A percentile compares a stretch with the other conserved stretches of the same genome.
phyloP scores from a whole-genome alignment of 352 stramenopile species.

The Phytophthora cryptogea region DNA sequence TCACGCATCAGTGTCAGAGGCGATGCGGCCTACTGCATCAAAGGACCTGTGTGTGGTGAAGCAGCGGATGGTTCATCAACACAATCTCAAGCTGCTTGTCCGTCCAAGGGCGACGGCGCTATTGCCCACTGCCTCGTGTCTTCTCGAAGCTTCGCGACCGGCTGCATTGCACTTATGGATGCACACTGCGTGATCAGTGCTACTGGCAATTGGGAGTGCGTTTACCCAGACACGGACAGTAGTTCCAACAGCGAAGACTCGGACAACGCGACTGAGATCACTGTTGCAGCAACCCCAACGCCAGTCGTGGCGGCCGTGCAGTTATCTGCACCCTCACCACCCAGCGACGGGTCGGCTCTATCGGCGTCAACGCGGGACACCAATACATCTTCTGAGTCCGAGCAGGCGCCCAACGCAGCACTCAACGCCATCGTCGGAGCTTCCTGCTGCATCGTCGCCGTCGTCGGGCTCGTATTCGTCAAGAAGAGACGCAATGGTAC shows the following conservation, averaged over 20 bases:
- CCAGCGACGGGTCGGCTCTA: slow-evolving; percentile 7
- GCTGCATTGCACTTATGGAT: slow-evolving; percentile 46
- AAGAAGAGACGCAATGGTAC: slow-evolving; percentile 33
- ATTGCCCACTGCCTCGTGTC: slow-evolving; percentile 34
- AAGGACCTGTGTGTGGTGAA: slow-evolving; percentile 41
- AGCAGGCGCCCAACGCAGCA: slow-evolving; percentile 13
- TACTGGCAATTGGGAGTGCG: slow-evolving; percentile 39
- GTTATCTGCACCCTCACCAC: not conserved
- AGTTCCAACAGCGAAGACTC: not conserved
- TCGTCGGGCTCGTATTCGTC: slow-evolving; percentile 25
- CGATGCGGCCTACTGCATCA: slow-evolving; percentile 55
- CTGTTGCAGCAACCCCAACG: not conserved
- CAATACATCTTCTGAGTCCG: not conserved
- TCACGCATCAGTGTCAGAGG: slow-evolving; percentile 40
- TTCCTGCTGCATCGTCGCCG: slow-evolving; percentile 30
- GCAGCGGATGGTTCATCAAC: slow-evolving; percentile 8
- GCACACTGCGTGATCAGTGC: slow-evolving; percentile 42
- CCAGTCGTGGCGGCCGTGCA: not conserved
- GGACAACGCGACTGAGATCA: not conserved
- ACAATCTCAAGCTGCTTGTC: slow-evolving; percentile 30
- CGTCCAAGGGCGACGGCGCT: slow-evolving; percentile 36
- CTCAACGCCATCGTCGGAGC: slow-evolving; percentile 32
- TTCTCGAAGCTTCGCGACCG: slow-evolving; percentile 31
- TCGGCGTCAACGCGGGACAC: slow-evolving; percentile 15
- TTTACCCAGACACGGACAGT: slow-evolving; percentile 21